These are phyloP conservation scores for Blastocladiella emersonii DNA, from an alignment of 371 early-diverging fungal genomes.

Conservation along the genomic window DNA sequence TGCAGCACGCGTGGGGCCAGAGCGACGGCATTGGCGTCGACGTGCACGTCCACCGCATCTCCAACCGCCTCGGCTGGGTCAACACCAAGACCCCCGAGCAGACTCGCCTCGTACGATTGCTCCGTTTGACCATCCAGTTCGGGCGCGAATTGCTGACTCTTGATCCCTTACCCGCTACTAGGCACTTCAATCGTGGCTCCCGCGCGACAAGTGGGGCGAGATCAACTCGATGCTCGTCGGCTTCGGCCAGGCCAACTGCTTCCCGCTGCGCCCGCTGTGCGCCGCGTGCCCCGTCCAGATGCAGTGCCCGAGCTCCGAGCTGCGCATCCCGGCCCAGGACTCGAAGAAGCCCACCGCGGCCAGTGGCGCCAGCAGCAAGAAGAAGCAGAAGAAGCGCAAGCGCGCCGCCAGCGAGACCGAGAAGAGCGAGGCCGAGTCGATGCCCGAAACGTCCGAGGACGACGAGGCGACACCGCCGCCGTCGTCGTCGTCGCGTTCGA, in stretches of 20 bases:
- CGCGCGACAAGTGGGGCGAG: constrained; percentile 69
- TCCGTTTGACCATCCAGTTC: too few relatives aligned
- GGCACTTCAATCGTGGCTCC: constrained; percentile 73
- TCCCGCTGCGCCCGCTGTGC: constrained; percentile 67
- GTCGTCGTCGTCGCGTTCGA: too few relatives aligned
- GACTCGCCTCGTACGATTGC: constrained; percentile 45
- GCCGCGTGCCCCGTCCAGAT: constrained; percentile 62
- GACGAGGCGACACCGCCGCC: too few relatives aligned
- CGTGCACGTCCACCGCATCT: constrained; percentile 92
- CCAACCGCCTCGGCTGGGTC: constrained; percentile 82
- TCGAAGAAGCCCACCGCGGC: too few relatives aligned
- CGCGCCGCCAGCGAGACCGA: too few relatives aligned
- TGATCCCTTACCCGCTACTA: too few relatives aligned
- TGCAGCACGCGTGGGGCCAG: constrained; percentile 78
- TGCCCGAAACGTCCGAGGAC: too few relatives aligned
- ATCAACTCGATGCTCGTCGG: constrained; percentile 92
- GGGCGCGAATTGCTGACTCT: too few relatives aligned
- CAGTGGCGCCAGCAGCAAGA: too few relatives aligned
- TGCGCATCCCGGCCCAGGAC: too few relatives aligned
- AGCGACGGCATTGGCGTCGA: constrained; percentile 96
- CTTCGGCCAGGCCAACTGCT: constrained; percentile 84
- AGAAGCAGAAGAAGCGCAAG: too few relatives aligned
- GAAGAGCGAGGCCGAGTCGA: too few relatives aligned
- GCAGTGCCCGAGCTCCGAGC: constrained; percentile 36
- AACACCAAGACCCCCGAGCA: constrained; percentile 62